Evolutionary conservation across 2,329 filamentous ascomycete genomes (phyloP).

Genomic region (Colletotrichum musae): DNA sequence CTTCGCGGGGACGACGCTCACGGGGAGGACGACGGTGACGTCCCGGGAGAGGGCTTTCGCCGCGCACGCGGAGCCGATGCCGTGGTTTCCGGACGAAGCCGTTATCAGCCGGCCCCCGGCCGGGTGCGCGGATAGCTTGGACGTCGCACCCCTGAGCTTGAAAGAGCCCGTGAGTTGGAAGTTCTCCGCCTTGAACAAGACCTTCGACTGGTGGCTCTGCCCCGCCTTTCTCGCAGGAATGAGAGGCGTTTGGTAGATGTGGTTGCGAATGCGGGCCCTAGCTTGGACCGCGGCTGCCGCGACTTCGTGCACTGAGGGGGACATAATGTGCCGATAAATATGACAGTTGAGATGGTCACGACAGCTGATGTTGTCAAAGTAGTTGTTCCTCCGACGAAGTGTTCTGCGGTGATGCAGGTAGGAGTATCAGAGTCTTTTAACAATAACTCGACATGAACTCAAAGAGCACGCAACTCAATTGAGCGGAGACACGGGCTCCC

Average conservation of each 20-base stretch:
- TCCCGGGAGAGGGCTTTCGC: constrained; percentile 30
- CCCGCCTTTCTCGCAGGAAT: constrained; percentile 37
- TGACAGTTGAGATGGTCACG: neutral
- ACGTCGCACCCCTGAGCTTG: constrained; percentile 46
- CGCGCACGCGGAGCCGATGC: constrained; percentile 43
- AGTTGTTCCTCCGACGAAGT: no score
- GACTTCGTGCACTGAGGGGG: constrained; percentile 26
- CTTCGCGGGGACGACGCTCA: constrained; percentile 42
- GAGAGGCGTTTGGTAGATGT: constrained; percentile 45
- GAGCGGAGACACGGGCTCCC: neutral
- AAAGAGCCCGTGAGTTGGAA: constrained; percentile 47
- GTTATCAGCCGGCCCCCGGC: constrained; percentile 40
- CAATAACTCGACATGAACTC: neutral
- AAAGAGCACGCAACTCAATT: neutral
- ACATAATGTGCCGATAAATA: neutral
- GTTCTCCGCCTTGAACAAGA: constrained; percentile 47
- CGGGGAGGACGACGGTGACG: constrained; percentile 44
- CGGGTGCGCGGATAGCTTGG: constrained; percentile 43
- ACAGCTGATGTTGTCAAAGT: no score
- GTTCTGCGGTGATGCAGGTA: no score
- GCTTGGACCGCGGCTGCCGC: constrained; percentile 41
- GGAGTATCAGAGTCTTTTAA: neutral
- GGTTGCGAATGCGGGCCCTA: constrained; percentile 39
- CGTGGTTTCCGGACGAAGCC: constrained; percentile 45
- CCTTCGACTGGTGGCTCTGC: constrained; percentile 6